These are phyloP conservation scores for Pleurotus eryngii DNA, from an alignment of 768 basidiomycete genomes.

Conservation along the genomic window DNA sequence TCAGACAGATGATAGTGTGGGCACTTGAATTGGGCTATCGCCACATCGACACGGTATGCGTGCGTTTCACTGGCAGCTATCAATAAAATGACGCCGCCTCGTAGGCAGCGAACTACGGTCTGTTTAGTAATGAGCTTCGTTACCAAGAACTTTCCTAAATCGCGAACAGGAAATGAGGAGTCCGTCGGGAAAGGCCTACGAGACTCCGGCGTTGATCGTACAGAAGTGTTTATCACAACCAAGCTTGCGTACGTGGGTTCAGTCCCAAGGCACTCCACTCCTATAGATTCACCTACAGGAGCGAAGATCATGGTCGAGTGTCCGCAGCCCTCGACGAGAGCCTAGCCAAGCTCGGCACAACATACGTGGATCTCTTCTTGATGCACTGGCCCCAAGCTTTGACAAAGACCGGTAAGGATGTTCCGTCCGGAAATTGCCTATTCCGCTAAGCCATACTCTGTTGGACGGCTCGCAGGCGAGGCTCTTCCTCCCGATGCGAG, in stretches of 20 bases:
- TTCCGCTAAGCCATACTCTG: background rate
- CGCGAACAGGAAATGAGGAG: constrained; percentile 26
- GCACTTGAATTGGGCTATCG: constrained; percentile 29
- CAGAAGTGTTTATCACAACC: constrained; percentile 37
- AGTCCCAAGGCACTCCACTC: constrained; percentile 11
- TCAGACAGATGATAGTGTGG: constrained; percentile 17
- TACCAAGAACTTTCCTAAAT: background rate
- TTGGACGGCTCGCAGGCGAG: constrained; percentile 1
- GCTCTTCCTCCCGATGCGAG: constrained; percentile 17
- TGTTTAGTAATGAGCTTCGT: background rate
- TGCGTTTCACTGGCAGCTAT: background rate
- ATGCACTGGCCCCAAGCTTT: constrained; percentile 46
- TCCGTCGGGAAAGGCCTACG: constrained; percentile 36
- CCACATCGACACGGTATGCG: constrained; percentile 30
- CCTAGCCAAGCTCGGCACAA: constrained; percentile 46
- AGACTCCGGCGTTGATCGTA: constrained; percentile 35
- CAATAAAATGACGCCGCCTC: background rate
- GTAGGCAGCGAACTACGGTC: constrained; percentile 10
- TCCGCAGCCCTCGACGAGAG: constrained; percentile 42
- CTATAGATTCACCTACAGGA: constrained; percentile 22
- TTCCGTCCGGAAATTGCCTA: background rate
- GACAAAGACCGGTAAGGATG: constrained; percentile 35
- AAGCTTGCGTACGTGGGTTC: constrained; percentile 30
- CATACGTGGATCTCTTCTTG: constrained; percentile 62
- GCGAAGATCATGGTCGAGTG: constrained; percentile 32